A percentile compares a stretch with the other conserved stretches of the same genome.
Evolutionary conservation across 371 early-diverging fungal genomes (phyloP).

Genomic region (Mortierella sp.): DNA sequence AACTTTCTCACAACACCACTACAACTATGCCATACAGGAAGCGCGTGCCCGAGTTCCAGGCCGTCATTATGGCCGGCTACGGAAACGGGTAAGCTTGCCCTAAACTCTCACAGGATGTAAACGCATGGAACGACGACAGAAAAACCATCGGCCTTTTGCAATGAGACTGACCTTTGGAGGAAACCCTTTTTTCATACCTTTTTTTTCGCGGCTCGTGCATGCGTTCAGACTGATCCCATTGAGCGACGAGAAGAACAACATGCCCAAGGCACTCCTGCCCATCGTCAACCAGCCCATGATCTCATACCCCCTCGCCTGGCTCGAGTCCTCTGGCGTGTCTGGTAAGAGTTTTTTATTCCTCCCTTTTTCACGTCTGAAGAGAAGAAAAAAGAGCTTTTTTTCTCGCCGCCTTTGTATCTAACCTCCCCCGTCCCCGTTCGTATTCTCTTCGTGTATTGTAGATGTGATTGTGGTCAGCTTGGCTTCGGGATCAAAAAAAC

Average conservation of each 20-base stretch:
- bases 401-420: background rate
- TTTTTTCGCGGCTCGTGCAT: background rate
- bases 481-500: constrained; percentile 67
- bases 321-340: constrained; percentile 87
- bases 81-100: constrained; percentile 77
- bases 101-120: background rate
- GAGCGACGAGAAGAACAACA: constrained; percentile 78
- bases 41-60: constrained; percentile 77
- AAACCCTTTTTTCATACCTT: background rate
- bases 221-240: constrained; percentile 82
- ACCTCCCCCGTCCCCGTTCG: background rate
- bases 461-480: constrained; percentile 87
- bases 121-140: background rate
- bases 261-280: constrained; percentile 94
- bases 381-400: background rate
- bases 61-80: constrained; percentile 83
- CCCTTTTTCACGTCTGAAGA: background rate
- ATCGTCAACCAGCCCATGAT: constrained; percentile 95
- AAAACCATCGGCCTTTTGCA: background rate
- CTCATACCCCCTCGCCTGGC: constrained; percentile 92
- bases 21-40: constrained; percentile 47
- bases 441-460: constrained; percentile 70
- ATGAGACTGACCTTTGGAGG: no score
- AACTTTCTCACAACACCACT: background rate
- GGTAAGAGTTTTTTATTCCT: constrained; percentile 64